Base-by-base conservation (phyloP, 345 rosid species). In the Lumnitzera racemosa region DNA sequence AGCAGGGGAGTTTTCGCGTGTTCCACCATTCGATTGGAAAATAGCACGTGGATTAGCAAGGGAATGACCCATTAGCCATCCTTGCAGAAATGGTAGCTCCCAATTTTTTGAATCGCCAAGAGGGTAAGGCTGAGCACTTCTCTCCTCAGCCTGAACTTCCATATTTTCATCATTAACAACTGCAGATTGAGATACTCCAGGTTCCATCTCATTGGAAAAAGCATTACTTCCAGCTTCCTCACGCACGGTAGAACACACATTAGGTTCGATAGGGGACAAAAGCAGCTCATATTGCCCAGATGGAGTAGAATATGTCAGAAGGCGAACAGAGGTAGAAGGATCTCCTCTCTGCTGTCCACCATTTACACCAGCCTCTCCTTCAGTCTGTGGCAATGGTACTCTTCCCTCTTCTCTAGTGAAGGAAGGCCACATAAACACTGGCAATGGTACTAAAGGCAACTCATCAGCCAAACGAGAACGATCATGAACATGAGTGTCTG, bases 11-110 rank as follows among this genome's bases (percentile, higher is more conserved):
- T 43, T 74, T 53, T 73, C 76, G 66, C 58, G 60, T 61, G 57
- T 53, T 52, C 66, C 73, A 64, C 60, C 63, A 56, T 57, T 67
- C 50, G 70, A 49, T 57, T 68, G 62, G 16, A 51, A 66, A 27
- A 73, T 66, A 54, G 64, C 24, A 49, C 52, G 67, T 24, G 74
- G 67, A 13, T 76, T 80, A 63, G 86, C 88, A 70, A 81, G 90
- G 63, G 74, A 81, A 61, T 81, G 87, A 52, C 87, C 86, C 52
- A 84, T 71, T 48, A 87, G 69, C 90, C 88, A 87, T 61, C 94
- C 86, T 56, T 84, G 94, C 76, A 81, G 65, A 68, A 84, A 81
- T 46, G 87, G 83, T 20, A 84, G 70, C 64, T 84, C 94, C 91
- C 90, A 83, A 66, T 69, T 64, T 55, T 80, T 70, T 49, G 84